Base-by-base conservation (phyloP, 495 filamentous ascomycete genomes). In the Neurospora pannonica region DNA sequence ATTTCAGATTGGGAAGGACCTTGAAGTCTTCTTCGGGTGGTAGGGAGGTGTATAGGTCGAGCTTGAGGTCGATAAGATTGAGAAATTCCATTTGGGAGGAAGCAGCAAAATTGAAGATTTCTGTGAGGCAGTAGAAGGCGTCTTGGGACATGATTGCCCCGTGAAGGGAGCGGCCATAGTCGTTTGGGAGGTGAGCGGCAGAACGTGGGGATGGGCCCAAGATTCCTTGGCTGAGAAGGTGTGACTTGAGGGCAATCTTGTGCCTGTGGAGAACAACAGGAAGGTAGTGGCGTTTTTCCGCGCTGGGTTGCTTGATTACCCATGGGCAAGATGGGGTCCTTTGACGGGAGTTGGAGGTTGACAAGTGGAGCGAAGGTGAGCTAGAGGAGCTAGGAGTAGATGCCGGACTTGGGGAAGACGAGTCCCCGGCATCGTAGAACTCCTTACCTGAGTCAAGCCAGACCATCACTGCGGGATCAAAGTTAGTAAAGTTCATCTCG, bases 101-200 rank as follows among this genome's bases (percentile, higher is more conserved):
- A 9, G 79, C 77, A 34, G 74, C 70, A 71, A 75, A 74, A 5
- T 73, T 9, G 46, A 83, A 77, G 36, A 83, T 54, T 13, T 81
- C 76, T 38, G 38, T 71, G 8, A 82, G 43, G 43, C 74, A 54
- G 62, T 82, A 83, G 38, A 82, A 79, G 17, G 78, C 39, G 39
- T 82, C 77, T 40, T 42, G 17, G 10, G 46, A 70, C n/a, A 75
- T 67, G 4, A 74, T 46, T 10, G n/a, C 9, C 19, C 21, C 11
- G 42, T 79, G 74, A 15, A 83, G 46, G 62, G 38, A 34, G 38
- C 40, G 54, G 11, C 75, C 80, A 42, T 76, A 80, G 39, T 81
- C 73, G 2, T 69, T n/a, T 1, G 46, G 46, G 9, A 54, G 46
- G 46, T 54, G 46, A 0, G 46, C 46, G 9, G 46, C 46, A 24